Evolutionary conservation across 768 basidiomycete genomes (phyloP), one percentile per base, ranked within the genome.

Genomic region (Amanita thiersii): DNA sequence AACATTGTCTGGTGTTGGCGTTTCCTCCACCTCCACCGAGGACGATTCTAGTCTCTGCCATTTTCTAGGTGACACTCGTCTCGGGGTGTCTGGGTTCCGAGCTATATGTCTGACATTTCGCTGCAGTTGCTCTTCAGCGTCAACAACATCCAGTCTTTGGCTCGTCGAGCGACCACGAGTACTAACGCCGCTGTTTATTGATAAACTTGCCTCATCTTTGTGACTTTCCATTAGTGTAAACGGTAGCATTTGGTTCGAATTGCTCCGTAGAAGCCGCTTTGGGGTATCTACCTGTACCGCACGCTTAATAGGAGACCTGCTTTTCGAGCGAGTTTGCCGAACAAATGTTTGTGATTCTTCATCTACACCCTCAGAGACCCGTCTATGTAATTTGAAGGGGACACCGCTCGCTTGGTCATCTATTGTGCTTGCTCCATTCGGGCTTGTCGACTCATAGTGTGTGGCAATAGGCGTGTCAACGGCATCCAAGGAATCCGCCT

Each of bases 1-100:
- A 4, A 20, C 30, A 11, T 8, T 21, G 20, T 19, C 10, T 14
- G 38, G 26, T 28, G 26, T 28, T 7, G 26, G 18, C 3, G 14
- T 15, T 6, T 41, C 53, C 20, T 54, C 56, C 19, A 41, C 42
- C 43, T 63, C 67, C 11, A 67, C 58, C 1, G 64, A 62, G 24
- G 63, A 65, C 39, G 39, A 32, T 14, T 68, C 65, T 4, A 69
- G 53, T 47, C 66, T 63, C 52, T 65, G 59, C 31, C 73, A 68
- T 56, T 77, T 77, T 44, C 65, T 61, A 32, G 63, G 24, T 11
- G 39, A 40, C 55, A 4, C 63, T 51, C 20, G 48, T 5, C 23
- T 53, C 5, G 38, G 18, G 12, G n/a, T 5, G n/a, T 28, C 6
- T 12, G 36, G 19, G 9, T 15, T 5, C 23, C 3, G 7, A 18